phyloP scores from a whole-genome alignment of 352 stramenopile genomes.

The Globisporangium perplexum region DNA sequence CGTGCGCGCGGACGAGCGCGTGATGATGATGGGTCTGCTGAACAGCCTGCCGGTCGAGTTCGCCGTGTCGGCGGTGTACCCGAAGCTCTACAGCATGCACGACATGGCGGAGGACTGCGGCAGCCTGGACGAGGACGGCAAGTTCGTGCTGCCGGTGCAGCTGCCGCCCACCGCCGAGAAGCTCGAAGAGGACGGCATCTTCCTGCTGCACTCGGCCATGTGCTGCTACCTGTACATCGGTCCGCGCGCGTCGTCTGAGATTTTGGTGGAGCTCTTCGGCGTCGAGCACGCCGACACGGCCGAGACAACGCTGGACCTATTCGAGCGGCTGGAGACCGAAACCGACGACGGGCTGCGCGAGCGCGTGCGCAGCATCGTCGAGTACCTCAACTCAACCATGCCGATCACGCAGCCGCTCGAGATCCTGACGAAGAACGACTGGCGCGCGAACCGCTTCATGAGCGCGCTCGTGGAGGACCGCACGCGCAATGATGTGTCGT shows the following conservation, averaged over 20 bases:
- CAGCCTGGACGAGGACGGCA: slow-evolving; percentile 67
- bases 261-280: slow-evolving; percentile 82
- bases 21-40: slow-evolving; percentile 80
- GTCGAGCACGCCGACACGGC: slow-evolving; percentile 74
- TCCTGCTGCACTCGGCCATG: slow-evolving; percentile 84
- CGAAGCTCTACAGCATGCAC: slow-evolving; percentile 84
- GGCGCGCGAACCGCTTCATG: slow-evolving; percentile 80
- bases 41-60: slow-evolving; percentile 80
- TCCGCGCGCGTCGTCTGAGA: slow-evolving; percentile 49
- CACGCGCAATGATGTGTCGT: slow-evolving; percentile 82
- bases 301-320: slow-evolving; percentile 61
- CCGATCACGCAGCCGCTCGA: slow-evolving; percentile 79
- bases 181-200: slow-evolving; percentile 79
- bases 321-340: slow-evolving; percentile 58
- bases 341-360: slow-evolving; percentile 47
- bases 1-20: slow-evolving; percentile 79
- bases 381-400: slow-evolving; percentile 79
- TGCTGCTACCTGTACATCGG: slow-evolving; percentile 88
- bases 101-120: slow-evolving; percentile 79
- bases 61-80: slow-evolving; percentile 83
- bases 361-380: slow-evolving; percentile 60
- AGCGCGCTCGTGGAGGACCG: slow-evolving; percentile 84
- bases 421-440: slow-evolving; percentile 83
- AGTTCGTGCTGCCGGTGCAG: slow-evolving; percentile 71
- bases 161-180: slow-evolving; percentile 83